Evolutionary conservation across 441 rosid genomes (phyloP).

Genomic region (Rhodomyrtus psidioides): DNA sequence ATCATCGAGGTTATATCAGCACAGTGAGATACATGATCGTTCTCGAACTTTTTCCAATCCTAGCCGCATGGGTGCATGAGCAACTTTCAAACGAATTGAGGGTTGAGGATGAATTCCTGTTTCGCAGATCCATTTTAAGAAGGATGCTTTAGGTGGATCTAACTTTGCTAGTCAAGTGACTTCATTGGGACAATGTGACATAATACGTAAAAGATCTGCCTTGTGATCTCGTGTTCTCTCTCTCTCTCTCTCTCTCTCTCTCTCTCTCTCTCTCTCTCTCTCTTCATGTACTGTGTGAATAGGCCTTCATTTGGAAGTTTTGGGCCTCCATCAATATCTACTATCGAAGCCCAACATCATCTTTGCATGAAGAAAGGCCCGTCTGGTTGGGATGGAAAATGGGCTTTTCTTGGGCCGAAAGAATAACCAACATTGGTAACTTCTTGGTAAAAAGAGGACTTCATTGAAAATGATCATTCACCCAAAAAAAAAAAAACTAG

Average conservation of each 20-base stretch:
- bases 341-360: not conserved
- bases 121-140: not conserved
- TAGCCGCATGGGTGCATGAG: not conserved
- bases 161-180: not conserved
- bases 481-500: too few species aligned
- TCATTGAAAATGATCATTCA: too few species aligned
- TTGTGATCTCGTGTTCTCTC: not conserved
- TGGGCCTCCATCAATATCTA: too few species aligned
- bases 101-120: not conserved
- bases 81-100: not conserved
- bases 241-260: not conserved
- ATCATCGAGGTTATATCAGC: not conserved
- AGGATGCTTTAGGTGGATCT: not conserved
- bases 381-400: not conserved
- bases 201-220: too few species aligned
- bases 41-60: not conserved
- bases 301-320: too few species aligned
- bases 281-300: not conserved
- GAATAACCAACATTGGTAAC: not conserved
- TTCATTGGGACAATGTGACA: not conserved
- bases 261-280: too few species aligned
- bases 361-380: not conserved
- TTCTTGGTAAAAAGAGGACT: not conserved
- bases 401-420: not conserved
- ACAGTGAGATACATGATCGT: too few species aligned